Evolutionary conservation across 1,139 yeast genomes (phyloP), one percentile per base, ranked within the genome.

Genomic region (Sugiyamaella xylanicola): DNA sequence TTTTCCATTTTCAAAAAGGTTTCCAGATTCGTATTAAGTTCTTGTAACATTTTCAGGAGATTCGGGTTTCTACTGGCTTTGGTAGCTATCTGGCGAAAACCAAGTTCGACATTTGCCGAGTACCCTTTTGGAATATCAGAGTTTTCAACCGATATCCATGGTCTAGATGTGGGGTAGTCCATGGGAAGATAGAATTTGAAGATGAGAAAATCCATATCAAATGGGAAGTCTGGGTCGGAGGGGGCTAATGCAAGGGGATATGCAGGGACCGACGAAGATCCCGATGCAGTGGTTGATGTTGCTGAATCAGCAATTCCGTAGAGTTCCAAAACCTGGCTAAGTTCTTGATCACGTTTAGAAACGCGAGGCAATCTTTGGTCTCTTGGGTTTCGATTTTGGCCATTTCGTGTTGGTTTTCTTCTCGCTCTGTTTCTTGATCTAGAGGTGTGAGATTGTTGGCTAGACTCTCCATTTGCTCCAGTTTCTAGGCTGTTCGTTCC

Each of bases 141-240:
- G 67, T 86, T 86, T 50, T 83, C 73, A 3, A 87, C 86, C 19
- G 57, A 53, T 39, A 76, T 65, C 56, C 60, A 60, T 0, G 65
- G 64, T 61, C 65, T 25, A 67, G 56, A 68, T 40, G 69, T 63
- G 0, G 92, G 92, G 63, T 85, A 86, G 27, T 71, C 72, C 1
- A 68, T 63, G 0, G 93, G 91, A 3, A 87, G 73, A 49, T 77
- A 72, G 48, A 87, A 68, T 53, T 81, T 78, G 35, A 86, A 64
- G 51, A 79, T 75, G 55, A 87, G 73, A 17, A 68, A 63, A 7
- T 77, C 78, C 29, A 87, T 69, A 57, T 84, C 89, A 65, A 77
- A 86, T 0, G 92, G 87, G 65, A 87, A 87, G 42, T 86, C 88
- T 0, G 92, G 92, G 66, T 86, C 93, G 0, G 86, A 77, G 0